These are phyloP conservation scores for Phytopythium vexans DNA, from an alignment of 352 stramenopile genomes.

Conservation along the genomic window DNA sequence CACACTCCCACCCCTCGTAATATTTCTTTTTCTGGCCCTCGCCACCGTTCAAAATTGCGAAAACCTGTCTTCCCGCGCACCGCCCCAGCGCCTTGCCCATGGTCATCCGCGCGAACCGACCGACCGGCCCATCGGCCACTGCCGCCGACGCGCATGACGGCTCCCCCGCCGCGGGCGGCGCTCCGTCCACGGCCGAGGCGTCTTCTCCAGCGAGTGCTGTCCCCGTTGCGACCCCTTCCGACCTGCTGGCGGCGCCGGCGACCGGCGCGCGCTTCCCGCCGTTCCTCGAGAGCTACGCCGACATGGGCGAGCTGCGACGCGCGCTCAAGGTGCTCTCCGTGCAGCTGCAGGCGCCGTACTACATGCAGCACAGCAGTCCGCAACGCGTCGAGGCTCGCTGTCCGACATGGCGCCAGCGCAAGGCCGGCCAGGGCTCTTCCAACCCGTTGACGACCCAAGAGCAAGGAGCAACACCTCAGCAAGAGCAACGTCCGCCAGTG, in stretches of 20 bases:
- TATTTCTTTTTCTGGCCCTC: constrained; percentile 7
- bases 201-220: too few relatives aligned
- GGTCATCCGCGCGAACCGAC: neutral
- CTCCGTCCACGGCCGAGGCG: too few relatives aligned
- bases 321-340: constrained; percentile 77
- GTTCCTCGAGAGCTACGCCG: constrained; percentile 68
- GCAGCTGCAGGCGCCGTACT: constrained; percentile 66
- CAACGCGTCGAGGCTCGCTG: constrained; percentile 75
- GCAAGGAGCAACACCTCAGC: too few relatives aligned
- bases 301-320: constrained; percentile 72
- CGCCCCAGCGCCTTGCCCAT: neutral
- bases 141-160: too few relatives aligned
- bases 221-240: neutral
- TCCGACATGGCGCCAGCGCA: constrained; percentile 71
- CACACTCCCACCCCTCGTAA: neutral
- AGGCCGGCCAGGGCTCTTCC: too few relatives aligned
- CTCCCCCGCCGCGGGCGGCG: too few relatives aligned
- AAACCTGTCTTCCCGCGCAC: constrained; percentile 1
- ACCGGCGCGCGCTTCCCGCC: constrained; percentile 30
- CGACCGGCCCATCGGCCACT: neutral
- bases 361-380: constrained; percentile 82
- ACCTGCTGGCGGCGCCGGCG: neutral
- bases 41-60: neutral
- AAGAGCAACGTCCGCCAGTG: constrained; percentile 10
- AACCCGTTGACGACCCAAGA: too few relatives aligned